These are phyloP conservation scores for Candida endomychidarum DNA, from an alignment of 805 yeast species.

Conservation along the genomic window DNA sequence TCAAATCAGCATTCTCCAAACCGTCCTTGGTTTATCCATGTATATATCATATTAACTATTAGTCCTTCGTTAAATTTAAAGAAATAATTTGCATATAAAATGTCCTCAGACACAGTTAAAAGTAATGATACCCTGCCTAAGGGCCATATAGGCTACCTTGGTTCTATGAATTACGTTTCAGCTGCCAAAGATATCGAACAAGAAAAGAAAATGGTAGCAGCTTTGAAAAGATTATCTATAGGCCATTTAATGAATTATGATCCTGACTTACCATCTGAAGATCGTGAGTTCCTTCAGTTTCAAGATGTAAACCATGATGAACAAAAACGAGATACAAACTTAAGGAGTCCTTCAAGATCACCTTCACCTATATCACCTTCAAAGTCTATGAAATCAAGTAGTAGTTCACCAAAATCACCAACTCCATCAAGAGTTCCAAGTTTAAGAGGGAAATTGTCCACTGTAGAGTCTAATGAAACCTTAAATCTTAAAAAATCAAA, in stretches of 20 bases:
- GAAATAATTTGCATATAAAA: neutral
- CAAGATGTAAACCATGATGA: conserved; percentile 14
- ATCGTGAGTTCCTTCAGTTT: conserved; percentile 23
- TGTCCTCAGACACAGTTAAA: neutral
- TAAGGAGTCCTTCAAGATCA: conserved; percentile 5
- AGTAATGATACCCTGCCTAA: neutral
- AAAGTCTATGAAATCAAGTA: too few relatives aligned
- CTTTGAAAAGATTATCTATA: conserved; percentile 70
- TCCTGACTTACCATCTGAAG: conserved; percentile 61
- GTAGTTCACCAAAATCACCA: neutral
- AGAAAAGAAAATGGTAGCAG: conserved; percentile 71
- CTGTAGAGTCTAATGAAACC: neutral
- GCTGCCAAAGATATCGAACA: conserved; percentile 79
- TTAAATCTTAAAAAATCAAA: conserved; percentile 13
- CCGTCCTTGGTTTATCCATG: neutral
- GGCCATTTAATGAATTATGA: conserved; percentile 62
- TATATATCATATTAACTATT: conserved; percentile 6
- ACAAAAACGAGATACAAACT: neutral
- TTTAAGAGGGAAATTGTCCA: neutral
- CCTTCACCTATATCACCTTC: conserved; percentile 10
- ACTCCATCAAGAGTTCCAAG: conserved; percentile 1
- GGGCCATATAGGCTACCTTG: neutral
- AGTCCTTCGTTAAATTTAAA: conserved; percentile 5
- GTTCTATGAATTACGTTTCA: conserved; percentile 29
- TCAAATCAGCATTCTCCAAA: neutral